These are phyloP conservation scores for Metarhizium sp. DNA, from an alignment of 2,329 filamentous ascomycete species.

Conservation along the genomic window DNA sequence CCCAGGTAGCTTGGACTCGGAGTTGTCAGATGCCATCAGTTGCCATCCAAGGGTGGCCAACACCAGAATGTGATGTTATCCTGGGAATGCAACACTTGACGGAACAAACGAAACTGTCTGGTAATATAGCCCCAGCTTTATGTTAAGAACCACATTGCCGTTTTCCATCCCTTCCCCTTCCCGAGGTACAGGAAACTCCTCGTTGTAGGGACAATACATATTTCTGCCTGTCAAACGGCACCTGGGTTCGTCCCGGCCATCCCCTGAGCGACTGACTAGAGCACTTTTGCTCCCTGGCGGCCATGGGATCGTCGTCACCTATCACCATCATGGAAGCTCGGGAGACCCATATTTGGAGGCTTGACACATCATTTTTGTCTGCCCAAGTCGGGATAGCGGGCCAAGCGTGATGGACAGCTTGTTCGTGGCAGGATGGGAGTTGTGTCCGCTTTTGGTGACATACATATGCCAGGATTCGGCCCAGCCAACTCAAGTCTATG, in stretches of 20 bases:
- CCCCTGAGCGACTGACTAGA: background rate
- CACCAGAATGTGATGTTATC: background rate
- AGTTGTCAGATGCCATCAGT: constrained; percentile 4
- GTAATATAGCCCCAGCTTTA: background rate
- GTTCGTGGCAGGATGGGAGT: background rate
- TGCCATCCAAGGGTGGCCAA: background rate
- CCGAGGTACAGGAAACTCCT: background rate
- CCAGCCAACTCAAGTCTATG: too few relatives aligned
- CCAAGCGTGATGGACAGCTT: background rate
- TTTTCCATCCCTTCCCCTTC: background rate
- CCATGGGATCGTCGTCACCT: background rate
- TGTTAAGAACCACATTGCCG: background rate
- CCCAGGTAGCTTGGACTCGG: constrained; percentile 9
- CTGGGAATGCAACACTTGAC: background rate
- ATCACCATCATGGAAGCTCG: background rate
- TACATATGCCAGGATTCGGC: too few relatives aligned
- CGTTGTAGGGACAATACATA: background rate
- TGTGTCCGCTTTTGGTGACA: too few relatives aligned
- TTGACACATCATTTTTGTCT: background rate
- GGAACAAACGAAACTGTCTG: background rate
- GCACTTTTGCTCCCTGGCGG: background rate
- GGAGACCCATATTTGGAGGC: background rate
- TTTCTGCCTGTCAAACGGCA: background rate
- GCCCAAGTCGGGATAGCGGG: background rate
- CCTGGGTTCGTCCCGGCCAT: background rate